Conservation (phyloP, 2,329 filamentous ascomycete species). For the Peltaster fructicola region DNA sequence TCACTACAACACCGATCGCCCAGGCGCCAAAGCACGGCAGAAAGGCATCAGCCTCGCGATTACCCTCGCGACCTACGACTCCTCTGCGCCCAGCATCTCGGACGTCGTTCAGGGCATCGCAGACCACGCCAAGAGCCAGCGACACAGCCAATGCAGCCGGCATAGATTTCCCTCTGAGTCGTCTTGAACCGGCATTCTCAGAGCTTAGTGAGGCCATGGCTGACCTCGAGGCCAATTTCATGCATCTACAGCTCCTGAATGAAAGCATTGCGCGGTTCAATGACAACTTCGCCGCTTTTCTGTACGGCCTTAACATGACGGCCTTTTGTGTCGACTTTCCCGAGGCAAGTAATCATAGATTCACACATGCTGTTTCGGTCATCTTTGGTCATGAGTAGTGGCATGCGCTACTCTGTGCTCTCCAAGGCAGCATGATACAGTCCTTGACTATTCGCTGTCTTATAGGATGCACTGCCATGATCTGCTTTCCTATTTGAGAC, state of each 20-base stretch:
- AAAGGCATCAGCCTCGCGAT: conserved; percentile 11
- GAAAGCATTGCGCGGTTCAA: conserved; percentile 84
- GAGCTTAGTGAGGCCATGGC: conserved; percentile 89
- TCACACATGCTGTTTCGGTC: too few relatives aligned
- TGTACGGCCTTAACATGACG: conserved; percentile 97
- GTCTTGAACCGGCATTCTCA: conserved; percentile 76
- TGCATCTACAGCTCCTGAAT: conserved; percentile 93
- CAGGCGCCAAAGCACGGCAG: too few relatives aligned
- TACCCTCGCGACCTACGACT: conserved; percentile 65
- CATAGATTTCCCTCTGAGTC: conserved; percentile 54
- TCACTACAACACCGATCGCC: too few relatives aligned
- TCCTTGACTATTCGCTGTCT: too few relatives aligned
- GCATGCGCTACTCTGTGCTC: too few relatives aligned
- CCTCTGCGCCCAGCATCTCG: conserved; percentile 80
- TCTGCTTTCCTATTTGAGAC: neutral
- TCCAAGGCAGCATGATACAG: too few relatives aligned
- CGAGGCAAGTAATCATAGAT: too few relatives aligned
- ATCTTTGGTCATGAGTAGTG: too few relatives aligned
- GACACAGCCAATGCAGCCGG: too few relatives aligned
- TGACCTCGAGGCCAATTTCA: conserved; percentile 90
- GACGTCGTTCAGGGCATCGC: conserved; percentile 66
- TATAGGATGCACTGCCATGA: too few relatives aligned
- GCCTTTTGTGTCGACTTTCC: conserved; percentile 97
- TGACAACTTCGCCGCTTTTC: conserved; percentile 86
- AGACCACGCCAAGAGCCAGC: conserved; percentile 28